phyloP scores from a whole-genome alignment of 148 eudicot genomes.

The Heliosperma pusillum region DNA sequence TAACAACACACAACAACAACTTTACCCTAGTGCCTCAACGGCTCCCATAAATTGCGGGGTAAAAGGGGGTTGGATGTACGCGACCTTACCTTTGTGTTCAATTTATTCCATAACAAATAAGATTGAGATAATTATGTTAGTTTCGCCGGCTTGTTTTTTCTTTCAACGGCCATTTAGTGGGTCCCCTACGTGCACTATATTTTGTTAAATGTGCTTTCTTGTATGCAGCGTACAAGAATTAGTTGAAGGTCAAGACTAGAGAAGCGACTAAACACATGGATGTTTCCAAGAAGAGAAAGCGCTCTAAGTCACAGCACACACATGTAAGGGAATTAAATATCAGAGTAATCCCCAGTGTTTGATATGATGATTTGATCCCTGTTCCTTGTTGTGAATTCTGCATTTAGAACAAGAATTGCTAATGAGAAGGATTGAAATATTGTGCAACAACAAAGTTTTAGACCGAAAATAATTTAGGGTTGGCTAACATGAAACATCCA shows the following conservation, averaged over 20 bases:
- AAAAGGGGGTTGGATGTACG: too few species aligned
- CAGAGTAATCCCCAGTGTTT: background rate
- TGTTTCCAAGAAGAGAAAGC: conserved; percentile 3
- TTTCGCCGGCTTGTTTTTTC: background rate
- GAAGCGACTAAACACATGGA: background rate
- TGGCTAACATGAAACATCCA: background rate
- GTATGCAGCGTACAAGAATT: background rate
- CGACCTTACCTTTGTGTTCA: too few species aligned
- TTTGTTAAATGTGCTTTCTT: background rate
- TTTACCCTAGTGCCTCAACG: too few species aligned
- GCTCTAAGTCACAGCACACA: background rate
- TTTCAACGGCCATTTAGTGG: background rate
- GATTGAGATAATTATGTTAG: background rate
- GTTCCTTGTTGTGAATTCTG: background rate
- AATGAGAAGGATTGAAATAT: background rate
- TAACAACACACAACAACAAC: too few species aligned
- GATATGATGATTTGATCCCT: background rate
- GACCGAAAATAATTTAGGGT: background rate
- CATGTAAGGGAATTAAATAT: background rate
- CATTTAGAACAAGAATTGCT: background rate
- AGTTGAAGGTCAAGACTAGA: background rate
- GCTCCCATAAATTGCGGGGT: too few species aligned
- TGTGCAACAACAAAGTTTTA: background rate
- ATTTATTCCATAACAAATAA: background rate
- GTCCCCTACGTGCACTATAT: background rate